Percentiles rank a stretch among this genome's conserved stretches.
Conservation (phyloP, 2,329 filamentous ascomycete species). For the Sclerotinia borealis region DNA sequence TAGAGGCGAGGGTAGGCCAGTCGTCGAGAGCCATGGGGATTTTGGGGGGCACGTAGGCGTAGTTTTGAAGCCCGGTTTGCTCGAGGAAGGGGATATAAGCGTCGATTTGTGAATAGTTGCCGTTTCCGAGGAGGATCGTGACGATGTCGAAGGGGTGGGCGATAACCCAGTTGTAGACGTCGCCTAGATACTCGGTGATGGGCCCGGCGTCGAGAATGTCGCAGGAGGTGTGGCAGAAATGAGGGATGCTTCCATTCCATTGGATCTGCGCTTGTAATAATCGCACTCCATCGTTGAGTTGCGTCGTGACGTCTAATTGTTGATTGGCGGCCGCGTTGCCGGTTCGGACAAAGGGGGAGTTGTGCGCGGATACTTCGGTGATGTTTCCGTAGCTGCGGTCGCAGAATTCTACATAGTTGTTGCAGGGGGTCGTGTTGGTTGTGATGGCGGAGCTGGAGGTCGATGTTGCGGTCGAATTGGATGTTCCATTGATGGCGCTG, state of each 20-base stretch:
- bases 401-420: constrained; percentile 73
- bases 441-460: constrained; percentile 41
- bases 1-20: constrained; percentile 76
- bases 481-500: constrained; percentile 41
- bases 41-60: constrained; percentile 66
- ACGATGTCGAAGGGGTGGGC: constrained; percentile 80
- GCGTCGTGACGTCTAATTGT: constrained; percentile 56
- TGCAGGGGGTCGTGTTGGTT: constrained; percentile 73
- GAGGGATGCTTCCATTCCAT: constrained; percentile 53
- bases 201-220: constrained; percentile 75
- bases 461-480: constrained; percentile 41
- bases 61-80: constrained; percentile 63
- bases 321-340: constrained; percentile 76
- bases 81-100: constrained; percentile 65
- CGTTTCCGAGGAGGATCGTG: constrained; percentile 80
- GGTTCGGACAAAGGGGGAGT: constrained; percentile 67
- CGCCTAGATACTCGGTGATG: constrained; percentile 64
- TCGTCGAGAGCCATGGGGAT: constrained; percentile 65
- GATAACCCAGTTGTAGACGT: constrained; percentile 67
- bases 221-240: constrained; percentile 83
- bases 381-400: constrained; percentile 72
- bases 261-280: constrained; percentile 60
- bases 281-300: constrained; percentile 72
- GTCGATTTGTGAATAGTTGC: constrained; percentile 59
- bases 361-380: constrained; percentile 72